A percentile compares a stretch with the other conserved stretches of the same genome.
phyloP scores from a whole-genome alignment of 2,329 filamentous ascomycete species.

The Ophiocordyceps sinensis region DNA sequence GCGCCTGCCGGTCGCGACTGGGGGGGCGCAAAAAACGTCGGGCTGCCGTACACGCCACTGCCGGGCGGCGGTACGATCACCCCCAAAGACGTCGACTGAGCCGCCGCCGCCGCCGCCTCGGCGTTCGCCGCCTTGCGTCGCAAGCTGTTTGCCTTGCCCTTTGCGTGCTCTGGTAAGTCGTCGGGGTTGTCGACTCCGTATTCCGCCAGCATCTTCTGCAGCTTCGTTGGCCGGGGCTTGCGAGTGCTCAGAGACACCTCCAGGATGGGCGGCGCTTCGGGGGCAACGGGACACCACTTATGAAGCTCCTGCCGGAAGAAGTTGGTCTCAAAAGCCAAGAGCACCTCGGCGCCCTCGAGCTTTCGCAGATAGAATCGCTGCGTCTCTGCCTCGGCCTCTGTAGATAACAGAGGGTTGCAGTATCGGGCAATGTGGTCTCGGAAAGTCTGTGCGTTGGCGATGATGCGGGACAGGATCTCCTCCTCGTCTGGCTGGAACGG shows the following conservation, averaged over 20 bases:
- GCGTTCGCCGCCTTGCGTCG: slow-evolving; percentile 57
- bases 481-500: slow-evolving; percentile 97
- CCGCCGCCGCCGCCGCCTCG: slow-evolving; percentile 31
- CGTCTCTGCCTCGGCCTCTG: slow-evolving; percentile 72
- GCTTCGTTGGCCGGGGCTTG: slow-evolving; percentile 90
- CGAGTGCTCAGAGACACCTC: slow-evolving; percentile 82
- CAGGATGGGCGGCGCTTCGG: slow-evolving; percentile 69
- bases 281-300: slow-evolving; percentile 84
- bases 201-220: slow-evolving; percentile 85
- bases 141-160: slow-evolving; percentile 59
- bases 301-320: slow-evolving; percentile 93
- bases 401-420: slow-evolving; percentile 69
- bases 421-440: slow-evolving; percentile 67
- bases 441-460: slow-evolving; percentile 73
- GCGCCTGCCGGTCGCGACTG: slow-evolving; percentile 5
- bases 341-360: slow-evolving; percentile 89
- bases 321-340: slow-evolving; percentile 88
- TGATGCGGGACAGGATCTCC: slow-evolving; percentile 69
- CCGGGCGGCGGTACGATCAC: slow-evolving; percentile 8
- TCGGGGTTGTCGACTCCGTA: slow-evolving; percentile 83
- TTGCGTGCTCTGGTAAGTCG: slow-evolving; percentile 70
- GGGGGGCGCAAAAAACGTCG: slow-evolving; percentile 11
- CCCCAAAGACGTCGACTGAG: slow-evolving; percentile 4
- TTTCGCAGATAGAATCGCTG: slow-evolving; percentile 94
- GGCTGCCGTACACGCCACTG: slow-evolving; percentile 10